These are phyloP conservation scores for Solanum stenotomum DNA, from an alignment of 257 asterid species.

Conservation along the genomic window DNA sequence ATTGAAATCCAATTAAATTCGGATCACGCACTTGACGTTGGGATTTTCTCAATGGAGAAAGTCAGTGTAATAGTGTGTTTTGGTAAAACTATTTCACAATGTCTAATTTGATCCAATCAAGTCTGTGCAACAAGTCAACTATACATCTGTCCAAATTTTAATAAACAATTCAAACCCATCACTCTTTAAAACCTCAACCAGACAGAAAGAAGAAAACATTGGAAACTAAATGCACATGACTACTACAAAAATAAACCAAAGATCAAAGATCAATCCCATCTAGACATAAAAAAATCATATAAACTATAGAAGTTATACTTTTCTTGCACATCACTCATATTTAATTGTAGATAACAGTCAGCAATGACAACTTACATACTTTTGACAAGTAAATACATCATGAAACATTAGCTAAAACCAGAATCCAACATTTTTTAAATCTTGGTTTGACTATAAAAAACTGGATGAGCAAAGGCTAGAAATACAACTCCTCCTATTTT, in stretches of 20 bases:
- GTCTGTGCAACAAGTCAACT: background rate
- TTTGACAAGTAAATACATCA: background rate
- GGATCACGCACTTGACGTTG: no score
- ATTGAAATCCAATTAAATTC: rapidly evolving
- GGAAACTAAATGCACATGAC: background rate
- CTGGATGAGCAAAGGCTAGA: background rate
- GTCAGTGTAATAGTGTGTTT: background rate
- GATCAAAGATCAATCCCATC: background rate
- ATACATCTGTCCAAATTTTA: background rate
- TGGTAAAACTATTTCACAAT: no score
- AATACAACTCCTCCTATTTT: background rate
- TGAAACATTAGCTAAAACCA: background rate
- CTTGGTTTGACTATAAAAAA: background rate
- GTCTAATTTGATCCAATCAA: background rate
- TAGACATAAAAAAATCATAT: background rate
- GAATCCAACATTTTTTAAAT: background rate
- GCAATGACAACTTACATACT: background rate
- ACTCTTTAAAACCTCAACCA: background rate
- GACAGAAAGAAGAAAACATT: background rate
- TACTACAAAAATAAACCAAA: background rate
- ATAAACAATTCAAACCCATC: background rate
- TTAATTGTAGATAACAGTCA: background rate
- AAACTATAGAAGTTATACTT: background rate
- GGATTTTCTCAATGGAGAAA: background rate
- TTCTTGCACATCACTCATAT: background rate